Evolutionary conservation across 1,284 basidiomycete genomes (phyloP), one percentile per base, ranked within the genome.

Genomic region (Leccinum subrobustum): DNA sequence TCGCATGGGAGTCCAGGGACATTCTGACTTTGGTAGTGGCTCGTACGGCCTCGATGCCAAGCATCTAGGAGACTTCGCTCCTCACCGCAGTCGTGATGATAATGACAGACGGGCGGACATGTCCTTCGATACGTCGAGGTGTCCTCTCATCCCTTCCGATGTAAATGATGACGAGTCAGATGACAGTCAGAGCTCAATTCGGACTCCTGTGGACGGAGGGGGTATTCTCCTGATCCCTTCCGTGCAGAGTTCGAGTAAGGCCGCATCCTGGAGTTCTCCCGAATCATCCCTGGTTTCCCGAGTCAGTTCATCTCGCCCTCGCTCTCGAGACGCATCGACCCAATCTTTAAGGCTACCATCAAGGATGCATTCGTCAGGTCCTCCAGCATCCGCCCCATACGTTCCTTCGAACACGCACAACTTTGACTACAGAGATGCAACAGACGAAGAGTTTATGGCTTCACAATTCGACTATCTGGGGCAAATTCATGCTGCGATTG

Each of bases 81-180:
- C 53, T 35, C 59, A 60, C 29, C 58, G 3, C 14, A 31, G 51
- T 20, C 53, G 61, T 33, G 53, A 62, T 3, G 37, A 63, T 44
- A 42, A 51, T 31, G 37, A 29, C 31, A 56, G 55, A 35, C 14
- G 61, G 27, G 59, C 39, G 2, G 60, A 73, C 33, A 55, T 31
- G 29, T 27, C 59, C 20, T 71, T 75, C 44, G 68, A 73, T 37
- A 44, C 63, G 39, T 70, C 66, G 14, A 63, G 59, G 18, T 63
- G 54, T 57, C 69, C 71, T 31, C 63, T 64, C 48, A 37, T 35
- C 20, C 71, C 73, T 31, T 70, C 58, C 1, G 74, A 75, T 54
- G 63, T 72, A 5, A 65, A 61, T 8, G 71, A 72, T 8, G 70
- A 73, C 16, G 71, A 65, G 44, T 74, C 72, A 6, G 73, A 71